Conservation (phyloP, 2,329 filamentous ascomycete species). For the Graphiopsis chlorocephala region DNA sequence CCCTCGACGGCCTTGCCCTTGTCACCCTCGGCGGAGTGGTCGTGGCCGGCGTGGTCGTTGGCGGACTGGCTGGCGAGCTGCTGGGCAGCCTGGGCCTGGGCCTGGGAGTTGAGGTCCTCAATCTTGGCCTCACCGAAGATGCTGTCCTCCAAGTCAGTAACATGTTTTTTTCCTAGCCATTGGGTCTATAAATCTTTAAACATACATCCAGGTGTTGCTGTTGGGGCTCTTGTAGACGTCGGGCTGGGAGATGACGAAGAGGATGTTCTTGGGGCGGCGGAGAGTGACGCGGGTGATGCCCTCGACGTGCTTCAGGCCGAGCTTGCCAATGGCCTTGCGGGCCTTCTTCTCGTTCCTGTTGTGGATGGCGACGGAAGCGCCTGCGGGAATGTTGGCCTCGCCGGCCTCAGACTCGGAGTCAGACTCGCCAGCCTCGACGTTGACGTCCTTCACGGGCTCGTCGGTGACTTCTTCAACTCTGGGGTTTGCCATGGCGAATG, state of each 20-base stretch:
- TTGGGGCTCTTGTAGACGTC: constrained; percentile 99
- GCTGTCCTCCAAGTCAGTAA: constrained; percentile 48
- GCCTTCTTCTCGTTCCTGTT: constrained; percentile 99
- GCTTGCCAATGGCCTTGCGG: constrained; percentile 97
- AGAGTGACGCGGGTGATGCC: constrained; percentile 98
- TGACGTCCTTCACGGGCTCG: constrained; percentile 62
- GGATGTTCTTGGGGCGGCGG: constrained; percentile 97
- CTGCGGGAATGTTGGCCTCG: constrained; percentile 70
- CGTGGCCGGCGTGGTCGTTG: constrained; percentile 69
- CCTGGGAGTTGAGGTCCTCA: constrained; percentile 97
- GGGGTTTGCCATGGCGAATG: constrained; percentile 83
- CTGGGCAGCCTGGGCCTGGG: constrained; percentile 91
- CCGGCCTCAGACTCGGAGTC: constrained; percentile 68
- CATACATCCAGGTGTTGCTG: constrained; percentile 99
- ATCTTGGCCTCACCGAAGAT: constrained; percentile 99
- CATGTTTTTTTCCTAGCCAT: constrained; percentile 25
- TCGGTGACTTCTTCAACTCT: constrained; percentile 97
- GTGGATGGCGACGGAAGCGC: constrained; percentile 87
- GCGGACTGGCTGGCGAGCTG: constrained; percentile 77
- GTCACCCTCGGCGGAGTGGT: constrained; percentile 74
- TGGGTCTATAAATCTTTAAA: constrained; percentile 1
- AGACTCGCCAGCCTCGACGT: constrained; percentile 68
- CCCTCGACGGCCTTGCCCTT: constrained; percentile 67
- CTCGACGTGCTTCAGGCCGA: constrained; percentile 91
- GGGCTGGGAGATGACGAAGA: constrained; percentile 99